These are phyloP conservation scores for Penicillium sp. DNA, from an alignment of 2,329 filamentous ascomycete genomes.

Conservation along the genomic window DNA sequence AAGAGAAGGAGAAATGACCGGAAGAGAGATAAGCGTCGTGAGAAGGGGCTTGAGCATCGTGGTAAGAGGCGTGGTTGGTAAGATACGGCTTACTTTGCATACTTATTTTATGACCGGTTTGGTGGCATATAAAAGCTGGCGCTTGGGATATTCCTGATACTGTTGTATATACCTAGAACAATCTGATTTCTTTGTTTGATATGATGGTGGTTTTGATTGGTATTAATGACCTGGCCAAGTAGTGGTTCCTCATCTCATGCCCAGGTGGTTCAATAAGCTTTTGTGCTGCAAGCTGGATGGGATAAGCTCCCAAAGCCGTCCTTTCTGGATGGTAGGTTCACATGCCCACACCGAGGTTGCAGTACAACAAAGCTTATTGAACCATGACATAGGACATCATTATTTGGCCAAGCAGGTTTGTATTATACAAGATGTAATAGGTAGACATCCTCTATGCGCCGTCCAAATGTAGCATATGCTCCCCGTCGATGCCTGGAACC, in stretches of 20 bases:
- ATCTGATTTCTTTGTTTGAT: conserved; percentile 17
- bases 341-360: no score
- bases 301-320: no score
- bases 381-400: no score
- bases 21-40: conserved; percentile 79
- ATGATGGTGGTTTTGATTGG: background rate
- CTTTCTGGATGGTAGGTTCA: no score
- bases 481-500: conserved; percentile 21
- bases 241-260: no score
- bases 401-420: background rate
- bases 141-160: conserved; percentile 15
- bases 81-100: conserved; percentile 9
- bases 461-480: conserved; percentile 2
- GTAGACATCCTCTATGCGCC: conserved; percentile 8
- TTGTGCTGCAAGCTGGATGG: no score
- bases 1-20: conserved; percentile 81
- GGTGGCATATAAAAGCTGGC: conserved; percentile 24
- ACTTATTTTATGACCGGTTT: conserved; percentile 18
- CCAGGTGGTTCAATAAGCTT: no score
- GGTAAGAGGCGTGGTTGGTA: conserved; percentile 68
- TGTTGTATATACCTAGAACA: conserved; percentile 25
- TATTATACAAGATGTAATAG: conserved; percentile 3
- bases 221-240: background rate
- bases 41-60: conserved; percentile 68
- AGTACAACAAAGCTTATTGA: no score